phyloP scores from a whole-genome alignment of 148 eudicot genomes.

The Dysphania ambrosioides region DNA sequence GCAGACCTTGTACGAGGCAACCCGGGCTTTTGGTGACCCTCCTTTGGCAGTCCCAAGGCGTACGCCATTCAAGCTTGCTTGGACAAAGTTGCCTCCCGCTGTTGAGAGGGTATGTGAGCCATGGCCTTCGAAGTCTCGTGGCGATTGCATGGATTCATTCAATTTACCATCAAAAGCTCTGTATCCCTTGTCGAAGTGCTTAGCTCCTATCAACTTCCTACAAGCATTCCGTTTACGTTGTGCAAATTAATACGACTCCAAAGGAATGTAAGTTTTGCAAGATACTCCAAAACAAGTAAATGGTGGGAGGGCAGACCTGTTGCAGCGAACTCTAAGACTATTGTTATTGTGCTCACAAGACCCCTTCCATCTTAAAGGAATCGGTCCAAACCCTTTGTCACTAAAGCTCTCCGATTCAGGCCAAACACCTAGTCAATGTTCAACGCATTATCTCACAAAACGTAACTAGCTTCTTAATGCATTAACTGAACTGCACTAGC shows the following conservation, averaged over 20 bases:
- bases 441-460: too few relatives aligned
- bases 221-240: neutral
- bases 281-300: too few relatives aligned
- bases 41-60: conserved; percentile 56
- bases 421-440: conserved; percentile 50
- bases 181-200: conserved; percentile 48
- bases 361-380: conserved; percentile 73
- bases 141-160: conserved; percentile 13
- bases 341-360: conserved; percentile 30
- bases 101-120: conserved; percentile 64
- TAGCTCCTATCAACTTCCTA: conserved; percentile 72
- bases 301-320: conserved; percentile 27
- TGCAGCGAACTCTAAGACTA: conserved; percentile 33
- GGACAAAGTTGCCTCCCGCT: conserved; percentile 54
- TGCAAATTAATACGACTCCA: too few relatives aligned
- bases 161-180: neutral
- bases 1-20: conserved; percentile 65
- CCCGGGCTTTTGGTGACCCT: conserved; percentile 61
- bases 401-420: conserved; percentile 61
- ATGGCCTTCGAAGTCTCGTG: conserved; percentile 63
- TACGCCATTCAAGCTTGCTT: conserved; percentile 35
- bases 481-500: too few relatives aligned
- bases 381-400: conserved; percentile 43
- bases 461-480: too few relatives aligned
- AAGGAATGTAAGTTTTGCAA: neutral